Conservation (phyloP, 352 stramenopile genomes). For the Phytophthora pistaciae region DNA sequence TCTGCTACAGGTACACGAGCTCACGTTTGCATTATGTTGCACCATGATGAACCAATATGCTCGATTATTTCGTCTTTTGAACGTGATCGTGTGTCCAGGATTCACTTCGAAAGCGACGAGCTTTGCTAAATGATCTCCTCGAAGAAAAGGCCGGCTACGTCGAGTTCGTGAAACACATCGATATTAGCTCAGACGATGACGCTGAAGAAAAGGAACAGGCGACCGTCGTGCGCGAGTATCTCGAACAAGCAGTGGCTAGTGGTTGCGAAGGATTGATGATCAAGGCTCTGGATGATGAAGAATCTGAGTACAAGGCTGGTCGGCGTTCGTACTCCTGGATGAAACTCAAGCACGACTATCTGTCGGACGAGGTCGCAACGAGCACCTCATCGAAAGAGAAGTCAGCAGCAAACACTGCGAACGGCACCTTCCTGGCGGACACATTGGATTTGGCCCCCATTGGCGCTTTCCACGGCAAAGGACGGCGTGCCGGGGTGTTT, state of each 20-base stretch:
- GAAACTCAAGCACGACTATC: conserved; percentile 88
- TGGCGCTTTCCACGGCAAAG: conserved; percentile 96
- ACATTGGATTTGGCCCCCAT: conserved; percentile 99
- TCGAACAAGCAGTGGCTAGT: conserved; percentile 60
- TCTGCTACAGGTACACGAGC: conserved; percentile 48
- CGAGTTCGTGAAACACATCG: conserved; percentile 71
- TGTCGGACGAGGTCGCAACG: conserved; percentile 35
- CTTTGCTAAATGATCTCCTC: conserved; percentile 45
- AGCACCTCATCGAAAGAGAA: conserved; percentile 12
- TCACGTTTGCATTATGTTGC: not conserved
- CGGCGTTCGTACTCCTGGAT: conserved; percentile 85
- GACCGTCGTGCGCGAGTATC: conserved; percentile 37
- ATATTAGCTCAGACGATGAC: conserved; percentile 38
- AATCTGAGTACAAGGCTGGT: conserved; percentile 72
- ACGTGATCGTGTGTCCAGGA: conserved; percentile 22
- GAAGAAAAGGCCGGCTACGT: conserved; percentile 49
- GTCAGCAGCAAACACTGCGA: conserved; percentile 19
- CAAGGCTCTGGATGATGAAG: conserved; percentile 62
- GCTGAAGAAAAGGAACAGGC: conserved; percentile 10
- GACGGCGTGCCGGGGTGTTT: conserved; percentile 96
- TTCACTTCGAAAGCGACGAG: conserved; percentile 56
- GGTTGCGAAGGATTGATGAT: conserved; percentile 87
- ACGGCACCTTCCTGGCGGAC: conserved; percentile 76
- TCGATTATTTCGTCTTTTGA: not conserved
- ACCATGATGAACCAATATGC: not conserved